A percentile compares a stretch with the other conserved stretches of the same genome.
These are phyloP conservation scores for Ajuga reptans DNA, from an alignment of 305 asterid species.

Conservation along the genomic window DNA sequence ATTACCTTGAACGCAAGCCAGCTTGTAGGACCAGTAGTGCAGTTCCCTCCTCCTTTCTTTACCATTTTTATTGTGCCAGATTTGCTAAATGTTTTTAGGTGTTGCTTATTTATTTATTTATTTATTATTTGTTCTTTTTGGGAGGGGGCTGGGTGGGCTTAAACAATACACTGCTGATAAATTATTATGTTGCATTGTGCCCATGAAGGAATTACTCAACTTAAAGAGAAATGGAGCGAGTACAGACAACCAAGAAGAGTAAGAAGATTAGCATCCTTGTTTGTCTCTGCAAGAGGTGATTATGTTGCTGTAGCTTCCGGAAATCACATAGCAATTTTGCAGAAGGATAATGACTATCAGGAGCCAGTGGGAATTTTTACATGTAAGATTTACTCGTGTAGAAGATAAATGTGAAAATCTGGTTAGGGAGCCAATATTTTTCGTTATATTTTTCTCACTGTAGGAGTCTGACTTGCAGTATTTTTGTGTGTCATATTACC, in stretches of 20 bases:
- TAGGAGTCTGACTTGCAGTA: not conserved
- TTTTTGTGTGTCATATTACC: constrained; percentile 1
- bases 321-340: constrained; percentile 67
- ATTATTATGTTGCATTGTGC: constrained; percentile 16
- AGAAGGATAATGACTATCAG: constrained; percentile 69
- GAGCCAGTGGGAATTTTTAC: constrained; percentile 69
- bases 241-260: constrained; percentile 42
- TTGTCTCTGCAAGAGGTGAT: constrained; percentile 70
- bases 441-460: not conserved
- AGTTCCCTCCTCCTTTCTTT: not conserved
- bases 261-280: constrained; percentile 54
- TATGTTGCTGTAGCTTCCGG: constrained; percentile 81
- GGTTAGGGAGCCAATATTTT: constrained; percentile 8
- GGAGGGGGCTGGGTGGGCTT: not conserved
- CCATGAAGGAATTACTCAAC: constrained; percentile 51
- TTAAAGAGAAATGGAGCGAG: constrained; percentile 74
- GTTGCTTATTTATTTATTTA: not conserved
- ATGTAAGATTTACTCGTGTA: constrained; percentile 47
- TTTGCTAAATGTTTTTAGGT: not conserved
- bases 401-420: not conserved
- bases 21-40: not conserved
- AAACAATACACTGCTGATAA: constrained; percentile 14
- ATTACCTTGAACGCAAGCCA: not conserved
- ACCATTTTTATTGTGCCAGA: not conserved
- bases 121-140: not conserved